A percentile compares a stretch with the other conserved stretches of the same genome.
Conservation (phyloP, 2,329 filamentous ascomycete genomes). For the Ophioceras dolichostomum region DNA sequence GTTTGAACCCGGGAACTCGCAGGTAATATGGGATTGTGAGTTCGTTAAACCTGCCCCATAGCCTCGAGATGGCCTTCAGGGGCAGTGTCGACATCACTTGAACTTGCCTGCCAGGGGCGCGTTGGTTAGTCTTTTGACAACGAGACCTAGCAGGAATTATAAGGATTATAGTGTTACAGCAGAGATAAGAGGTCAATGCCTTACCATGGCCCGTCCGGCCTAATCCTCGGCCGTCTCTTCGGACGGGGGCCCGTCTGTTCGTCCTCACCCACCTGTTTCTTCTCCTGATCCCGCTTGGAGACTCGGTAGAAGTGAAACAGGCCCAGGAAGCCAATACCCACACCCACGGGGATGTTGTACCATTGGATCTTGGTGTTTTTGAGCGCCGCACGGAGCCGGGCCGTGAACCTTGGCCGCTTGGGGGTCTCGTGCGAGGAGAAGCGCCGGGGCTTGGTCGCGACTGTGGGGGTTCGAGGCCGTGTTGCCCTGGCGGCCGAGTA, state of each 20-base stretch:
- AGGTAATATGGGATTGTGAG: conserved; percentile 78
- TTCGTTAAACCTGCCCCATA: conserved; percentile 91
- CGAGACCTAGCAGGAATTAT: no score
- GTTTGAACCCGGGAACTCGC: conserved; percentile 77
- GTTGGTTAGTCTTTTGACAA: no score
- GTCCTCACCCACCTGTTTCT: conserved; percentile 27
- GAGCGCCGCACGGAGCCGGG: conserved; percentile 35
- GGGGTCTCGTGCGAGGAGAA: conserved; percentile 28
- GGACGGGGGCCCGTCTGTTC: conserved; percentile 18
- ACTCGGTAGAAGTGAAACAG: conserved; percentile 75
- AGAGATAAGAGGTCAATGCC: no score
- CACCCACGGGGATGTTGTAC: conserved; percentile 79
- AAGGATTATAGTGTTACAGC: no score
- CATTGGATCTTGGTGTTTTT: conserved; percentile 56
- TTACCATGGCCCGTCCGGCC: conserved; percentile 76
- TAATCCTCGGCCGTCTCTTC: conserved; percentile 48
- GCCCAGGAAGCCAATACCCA: conserved; percentile 77
- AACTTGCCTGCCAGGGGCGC: conserved; percentile 73
- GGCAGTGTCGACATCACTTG: conserved; percentile 89
- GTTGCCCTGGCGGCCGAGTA: background rate
- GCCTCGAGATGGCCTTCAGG: conserved; percentile 74
- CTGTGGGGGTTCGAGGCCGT: conserved; percentile 1
- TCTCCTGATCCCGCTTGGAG: conserved; percentile 40
- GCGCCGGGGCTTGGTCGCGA: conserved; percentile 9
- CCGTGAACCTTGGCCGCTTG: conserved; percentile 35